A percentile compares a stretch with the other conserved stretches of the same genome.
These are phyloP conservation scores for Xylariaceae sp. DNA, from an alignment of 2,329 filamentous ascomycete species.

Conservation along the genomic window DNA sequence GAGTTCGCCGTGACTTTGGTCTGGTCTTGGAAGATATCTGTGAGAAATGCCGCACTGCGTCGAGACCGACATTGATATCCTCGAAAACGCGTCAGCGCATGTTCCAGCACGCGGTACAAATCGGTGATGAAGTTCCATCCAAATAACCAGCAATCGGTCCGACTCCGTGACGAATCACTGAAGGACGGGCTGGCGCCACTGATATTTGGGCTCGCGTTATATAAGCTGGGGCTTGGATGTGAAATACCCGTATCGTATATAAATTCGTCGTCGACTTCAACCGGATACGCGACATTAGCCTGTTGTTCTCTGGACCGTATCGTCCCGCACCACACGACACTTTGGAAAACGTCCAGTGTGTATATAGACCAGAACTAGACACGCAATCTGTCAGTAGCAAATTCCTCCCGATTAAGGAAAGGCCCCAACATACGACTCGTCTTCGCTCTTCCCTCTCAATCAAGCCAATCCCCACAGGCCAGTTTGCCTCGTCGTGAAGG, in stretches of 20 bases:
- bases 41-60: slow-evolving; percentile 1
- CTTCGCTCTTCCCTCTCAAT: slow-evolving; percentile 10
- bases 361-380: slow-evolving; percentile 11
- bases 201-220: neutral
- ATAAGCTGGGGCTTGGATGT: neutral
- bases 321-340: slow-evolving; percentile 2
- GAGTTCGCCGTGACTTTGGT: slow-evolving; percentile 2
- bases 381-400: slow-evolving; percentile 1
- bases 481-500: slow-evolving; percentile 11
- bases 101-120: slow-evolving; percentile 9
- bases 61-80: neutral
- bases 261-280: slow-evolving; percentile 9
- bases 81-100: slow-evolving; percentile 5
- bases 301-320: slow-evolving; percentile 9
- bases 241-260: slow-evolving; percentile 1
- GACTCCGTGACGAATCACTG: neutral
- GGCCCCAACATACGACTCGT: slow-evolving; percentile 2
- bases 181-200: neutral
- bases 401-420: too few species aligned
- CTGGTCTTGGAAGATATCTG: slow-evolving; percentile 5
- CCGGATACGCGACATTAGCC: slow-evolving; percentile 6
- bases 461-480: slow-evolving; percentile 2
- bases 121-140: slow-evolving; percentile 12
- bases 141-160: slow-evolving; percentile 4
- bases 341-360: slow-evolving; percentile 5